A percentile compares a stretch with the other conserved stretches of the same genome.
Evolutionary conservation across 116 monocot genomes (phyloP).

Genomic region (Zostera marina): DNA sequence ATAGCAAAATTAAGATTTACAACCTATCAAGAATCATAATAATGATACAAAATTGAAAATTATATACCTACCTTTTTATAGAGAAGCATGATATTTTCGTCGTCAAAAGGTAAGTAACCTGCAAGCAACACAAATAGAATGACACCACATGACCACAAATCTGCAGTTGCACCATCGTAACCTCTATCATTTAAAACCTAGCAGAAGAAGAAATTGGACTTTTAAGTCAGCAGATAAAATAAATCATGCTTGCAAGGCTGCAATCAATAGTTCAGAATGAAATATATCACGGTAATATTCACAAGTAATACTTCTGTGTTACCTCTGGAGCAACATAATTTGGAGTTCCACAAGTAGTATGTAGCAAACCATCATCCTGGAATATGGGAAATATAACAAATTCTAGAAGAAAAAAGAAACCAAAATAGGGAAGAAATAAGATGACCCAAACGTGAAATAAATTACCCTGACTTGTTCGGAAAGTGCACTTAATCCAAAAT

Average conservation of each 20-base stretch:
- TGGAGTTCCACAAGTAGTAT: constrained; percentile 83
- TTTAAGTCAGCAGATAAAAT: neutral
- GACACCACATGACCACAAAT: constrained; percentile 89
- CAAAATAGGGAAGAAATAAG: neutral
- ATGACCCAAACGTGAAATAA: neutral
- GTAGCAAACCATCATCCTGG: constrained; percentile 82
- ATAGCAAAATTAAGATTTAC: neutral
- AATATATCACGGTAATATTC: neutral
- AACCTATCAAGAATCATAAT: neutral
- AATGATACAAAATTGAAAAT: neutral
- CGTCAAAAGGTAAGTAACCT: constrained; percentile 91
- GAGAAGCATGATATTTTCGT: constrained; percentile 54
- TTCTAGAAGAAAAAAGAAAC: neutral
- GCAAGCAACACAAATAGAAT: constrained; percentile 74
- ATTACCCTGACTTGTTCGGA: constrained; percentile 80
- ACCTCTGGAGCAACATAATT: constrained; percentile 97
- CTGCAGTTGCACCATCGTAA: constrained; percentile 76
- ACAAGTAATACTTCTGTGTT: neutral
- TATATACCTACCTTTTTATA: constrained; percentile 59
- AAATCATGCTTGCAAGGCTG: neutral
- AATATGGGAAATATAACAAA: neutral
- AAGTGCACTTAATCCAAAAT: constrained; percentile 80
- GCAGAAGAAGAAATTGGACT: neutral
- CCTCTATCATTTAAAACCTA: constrained; percentile 77
- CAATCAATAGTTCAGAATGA: neutral